phyloP scores from a whole-genome alignment of 352 stramenopile species.

The Stephanocyclus meneghinianus region DNA sequence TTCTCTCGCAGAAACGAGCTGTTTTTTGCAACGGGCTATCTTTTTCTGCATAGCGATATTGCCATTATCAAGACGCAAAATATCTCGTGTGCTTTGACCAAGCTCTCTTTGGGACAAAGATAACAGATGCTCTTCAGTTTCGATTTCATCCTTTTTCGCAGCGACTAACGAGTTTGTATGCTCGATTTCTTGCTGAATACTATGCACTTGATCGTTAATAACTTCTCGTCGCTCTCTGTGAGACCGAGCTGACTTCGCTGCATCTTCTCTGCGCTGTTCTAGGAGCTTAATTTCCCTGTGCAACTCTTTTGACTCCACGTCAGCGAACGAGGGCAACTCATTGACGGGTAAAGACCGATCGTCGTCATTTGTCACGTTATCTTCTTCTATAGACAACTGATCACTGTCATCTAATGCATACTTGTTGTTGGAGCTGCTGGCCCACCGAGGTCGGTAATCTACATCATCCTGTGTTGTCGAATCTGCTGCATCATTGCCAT shows the following conservation, averaged over 20 bases:
- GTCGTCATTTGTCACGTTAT: neutral
- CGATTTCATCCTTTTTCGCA: constrained; percentile 91
- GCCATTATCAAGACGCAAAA: constrained; percentile 76
- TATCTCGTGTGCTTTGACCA: constrained; percentile 69
- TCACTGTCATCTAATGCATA: constrained; percentile 15
- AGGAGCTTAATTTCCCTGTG: constrained; percentile 50
- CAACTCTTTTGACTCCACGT: constrained; percentile 44
- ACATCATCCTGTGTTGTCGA: constrained; percentile 4
- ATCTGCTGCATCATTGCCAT: neutral
- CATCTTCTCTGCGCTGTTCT: constrained; percentile 41
- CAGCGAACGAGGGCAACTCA: constrained; percentile 46
- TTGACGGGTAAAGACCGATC: constrained; percentile 16
- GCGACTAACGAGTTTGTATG: constrained; percentile 91
- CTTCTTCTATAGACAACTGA: neutral
- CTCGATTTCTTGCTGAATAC: constrained; percentile 92
- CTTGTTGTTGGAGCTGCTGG: constrained; percentile 27
- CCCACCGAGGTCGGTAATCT: constrained; percentile 38
- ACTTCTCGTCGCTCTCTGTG: constrained; percentile 87
- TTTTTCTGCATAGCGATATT: constrained; percentile 74
- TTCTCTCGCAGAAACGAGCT: constrained; percentile 91
- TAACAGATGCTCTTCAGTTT: constrained; percentile 91
- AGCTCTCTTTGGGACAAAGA: constrained; percentile 89
- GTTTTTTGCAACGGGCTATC: constrained; percentile 85
- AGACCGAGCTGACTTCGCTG: constrained; percentile 18
- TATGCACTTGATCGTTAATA: constrained; percentile 95